Evolutionary conservation across 2,329 filamentous ascomycete species (phyloP).

Genomic region (Fusarium chlamydosporum): DNA sequence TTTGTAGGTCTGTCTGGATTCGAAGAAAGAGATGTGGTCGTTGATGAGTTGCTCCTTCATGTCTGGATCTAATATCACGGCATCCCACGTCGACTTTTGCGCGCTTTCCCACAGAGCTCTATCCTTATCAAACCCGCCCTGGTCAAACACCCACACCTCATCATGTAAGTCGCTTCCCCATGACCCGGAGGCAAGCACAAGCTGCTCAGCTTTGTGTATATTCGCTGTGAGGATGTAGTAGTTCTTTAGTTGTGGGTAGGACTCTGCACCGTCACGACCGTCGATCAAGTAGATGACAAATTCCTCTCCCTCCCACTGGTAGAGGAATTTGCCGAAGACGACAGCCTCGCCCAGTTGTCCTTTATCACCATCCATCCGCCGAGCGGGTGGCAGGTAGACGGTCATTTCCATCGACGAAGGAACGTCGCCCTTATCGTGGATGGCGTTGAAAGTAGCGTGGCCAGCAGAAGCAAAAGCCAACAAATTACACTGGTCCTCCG

Average conservation of each 20-base stretch:
- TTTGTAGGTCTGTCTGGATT: slow-evolving; percentile 1
- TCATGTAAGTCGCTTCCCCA: slow-evolving; percentile 11
- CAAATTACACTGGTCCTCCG: not conserved
- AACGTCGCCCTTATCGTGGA: slow-evolving; percentile 2
- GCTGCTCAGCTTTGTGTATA: slow-evolving; percentile 7
- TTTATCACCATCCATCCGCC: slow-evolving; percentile 11
- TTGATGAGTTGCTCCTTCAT: slow-evolving; percentile 9
- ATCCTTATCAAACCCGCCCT: not conserved
- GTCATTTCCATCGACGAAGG: slow-evolving; percentile 6
- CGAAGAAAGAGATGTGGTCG: slow-evolving; percentile 12
- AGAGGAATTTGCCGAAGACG: slow-evolving; percentile 15
- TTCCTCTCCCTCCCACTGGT: slow-evolving; percentile 4
- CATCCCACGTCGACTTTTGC: slow-evolving; percentile 6
- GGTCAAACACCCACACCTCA: slow-evolving; percentile 13
- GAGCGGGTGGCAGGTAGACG: slow-evolving; percentile 1
- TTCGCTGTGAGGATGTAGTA: slow-evolving; percentile 6
- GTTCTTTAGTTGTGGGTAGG: slow-evolving; percentile 1
- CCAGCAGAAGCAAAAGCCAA: slow-evolving; percentile 2
- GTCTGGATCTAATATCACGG: not conserved
- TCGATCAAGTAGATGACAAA: slow-evolving; percentile 6
- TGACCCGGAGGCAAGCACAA: slow-evolving; percentile 8
- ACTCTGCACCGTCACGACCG: slow-evolving; percentile 3
- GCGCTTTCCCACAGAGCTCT: slow-evolving; percentile 6
- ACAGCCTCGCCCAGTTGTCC: slow-evolving; percentile 5
- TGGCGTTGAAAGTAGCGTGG: not conserved